Base-by-base conservation (phyloP, 2,329 filamentous ascomycete species). In the Neonectria ditissima region DNA sequence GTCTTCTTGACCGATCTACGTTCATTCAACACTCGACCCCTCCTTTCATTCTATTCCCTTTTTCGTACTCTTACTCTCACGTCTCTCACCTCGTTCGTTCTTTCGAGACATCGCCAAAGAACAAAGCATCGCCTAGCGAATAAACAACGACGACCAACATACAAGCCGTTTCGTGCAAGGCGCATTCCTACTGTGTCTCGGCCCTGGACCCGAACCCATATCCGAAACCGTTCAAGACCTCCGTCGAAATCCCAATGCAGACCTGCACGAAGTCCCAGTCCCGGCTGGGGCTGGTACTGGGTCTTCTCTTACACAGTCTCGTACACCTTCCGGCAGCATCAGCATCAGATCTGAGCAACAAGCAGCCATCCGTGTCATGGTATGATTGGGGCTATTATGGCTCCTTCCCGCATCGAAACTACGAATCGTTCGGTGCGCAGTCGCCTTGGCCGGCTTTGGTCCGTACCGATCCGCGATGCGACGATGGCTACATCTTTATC, bases 401-500 rank as follows among this genome's bases (percentile, higher is more conserved):
- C 62, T 63, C 69, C 9, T 69, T 62, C 16, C 69, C 70, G 14
- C 67, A 56, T 5, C 65, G 44, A 44, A 65, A 8, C 54, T 74
- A 66, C 68, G 57, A 63, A 59, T 69, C 63, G 11, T 72, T 73
- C 41, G 65, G 62, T 7, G 67, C 62, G 24, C 55, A 64, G 22
- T 63, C 74, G 14, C 81, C 81, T 50, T 65, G 77, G 70, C 59
- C 77, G 32, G 76, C 76, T 41, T 61, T 77, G 3, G 62, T 77
- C 4, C 69, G 69, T 43, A 70, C 65, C 9, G 69, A 74, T 48
- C 54, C 70, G 32, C 62, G 69, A 63, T 85, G 83, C 71, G 74
- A 80, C 55, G 51, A 76, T 74, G 70, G 79, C 68, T 58, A 72
- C 63, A 22, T 82, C 1, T 76, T 84, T 20, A 67, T 84, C 13